Conservation (phyloP, 164 flowering plant genomes). For the Stephania yunnanensis region DNA sequence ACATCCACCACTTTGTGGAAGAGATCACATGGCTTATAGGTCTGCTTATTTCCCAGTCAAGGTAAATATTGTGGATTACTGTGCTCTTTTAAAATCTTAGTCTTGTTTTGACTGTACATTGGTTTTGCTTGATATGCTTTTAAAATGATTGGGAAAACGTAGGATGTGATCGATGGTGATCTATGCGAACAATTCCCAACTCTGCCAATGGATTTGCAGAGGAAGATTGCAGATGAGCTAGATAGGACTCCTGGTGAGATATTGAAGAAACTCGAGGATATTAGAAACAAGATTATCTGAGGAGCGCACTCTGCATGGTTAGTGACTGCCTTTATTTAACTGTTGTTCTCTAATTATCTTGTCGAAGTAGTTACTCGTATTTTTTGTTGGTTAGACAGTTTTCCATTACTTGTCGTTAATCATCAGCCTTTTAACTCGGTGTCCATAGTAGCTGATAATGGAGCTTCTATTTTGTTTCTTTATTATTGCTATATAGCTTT, state of each 20-base stretch:
- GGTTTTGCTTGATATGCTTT: background rate
- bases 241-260: slow-evolving; percentile 98
- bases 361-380: background rate
- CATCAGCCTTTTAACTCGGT: background rate
- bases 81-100: background rate
- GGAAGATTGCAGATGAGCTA: slow-evolving; percentile 96
- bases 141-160: slow-evolving; percentile 18
- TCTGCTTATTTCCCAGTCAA: slow-evolving; percentile 97
- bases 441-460: background rate
- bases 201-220: slow-evolving; percentile 78
- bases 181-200: slow-evolving; percentile 97
- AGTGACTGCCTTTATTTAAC: background rate
- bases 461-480: background rate
- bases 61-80: slow-evolving; percentile 34
- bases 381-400: background rate
- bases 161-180: slow-evolving; percentile 99
- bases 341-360: background rate
- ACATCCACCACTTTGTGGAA: slow-evolving; percentile 94
- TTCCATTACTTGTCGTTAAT: background rate
- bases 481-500: background rate
- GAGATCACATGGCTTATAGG: slow-evolving; percentile 97
- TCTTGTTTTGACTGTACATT: background rate
- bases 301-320: slow-evolving; percentile 12
- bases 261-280: slow-evolving; percentile 91
- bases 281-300: slow-evolving; percentile 81